These are phyloP conservation scores for Byssothecium circinans DNA, from an alignment of 2,329 filamentous ascomycete genomes.

Conservation along the genomic window DNA sequence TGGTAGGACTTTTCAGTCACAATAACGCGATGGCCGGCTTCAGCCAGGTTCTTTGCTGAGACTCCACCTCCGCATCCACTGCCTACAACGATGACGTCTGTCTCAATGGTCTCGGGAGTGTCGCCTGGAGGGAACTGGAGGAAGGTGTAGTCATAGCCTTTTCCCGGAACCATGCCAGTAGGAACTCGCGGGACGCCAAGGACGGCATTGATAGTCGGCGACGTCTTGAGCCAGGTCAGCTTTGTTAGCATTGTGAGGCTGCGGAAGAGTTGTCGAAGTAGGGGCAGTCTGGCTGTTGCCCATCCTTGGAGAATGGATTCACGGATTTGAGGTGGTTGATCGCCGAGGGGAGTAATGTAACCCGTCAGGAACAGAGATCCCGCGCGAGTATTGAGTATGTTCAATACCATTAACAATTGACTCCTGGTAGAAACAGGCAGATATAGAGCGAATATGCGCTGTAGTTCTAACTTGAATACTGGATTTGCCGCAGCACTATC, in stretches of 20 bases:
- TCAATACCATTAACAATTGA: slow-evolving; percentile 49
- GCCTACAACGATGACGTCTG: slow-evolving; percentile 83
- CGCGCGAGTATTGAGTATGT: slow-evolving; percentile 58
- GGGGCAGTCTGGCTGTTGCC: slow-evolving; percentile 59
- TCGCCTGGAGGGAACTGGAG: slow-evolving; percentile 61
- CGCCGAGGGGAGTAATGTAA: slow-evolving; percentile 62
- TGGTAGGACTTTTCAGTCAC: slow-evolving; percentile 84
- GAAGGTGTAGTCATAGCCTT: slow-evolving; percentile 62
- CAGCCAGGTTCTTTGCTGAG: slow-evolving; percentile 75
- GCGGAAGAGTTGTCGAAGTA: slow-evolving; percentile 60
- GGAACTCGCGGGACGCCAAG: slow-evolving; percentile 62
- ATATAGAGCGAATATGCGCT: slow-evolving; percentile 52
- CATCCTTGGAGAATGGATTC: slow-evolving; percentile 66
- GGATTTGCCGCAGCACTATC: slow-evolving; percentile 56
- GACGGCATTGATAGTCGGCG: slow-evolving; percentile 57
- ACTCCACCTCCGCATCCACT: slow-evolving; percentile 86
- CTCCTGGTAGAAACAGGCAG: slow-evolving; percentile 54
- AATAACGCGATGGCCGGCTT: slow-evolving; percentile 73
- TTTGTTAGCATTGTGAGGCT: slow-evolving; percentile 59
- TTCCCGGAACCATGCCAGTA: slow-evolving; percentile 55
- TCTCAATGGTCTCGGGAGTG: slow-evolving; percentile 64
- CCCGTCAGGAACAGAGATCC: slow-evolving; percentile 70
- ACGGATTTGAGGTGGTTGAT: slow-evolving; percentile 63
- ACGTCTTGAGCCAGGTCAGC: slow-evolving; percentile 59
- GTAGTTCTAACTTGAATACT: slow-evolving; percentile 55